Conservation (phyloP, 352 stramenopile genomes). For the Globisporangium megalacanthum region DNA sequence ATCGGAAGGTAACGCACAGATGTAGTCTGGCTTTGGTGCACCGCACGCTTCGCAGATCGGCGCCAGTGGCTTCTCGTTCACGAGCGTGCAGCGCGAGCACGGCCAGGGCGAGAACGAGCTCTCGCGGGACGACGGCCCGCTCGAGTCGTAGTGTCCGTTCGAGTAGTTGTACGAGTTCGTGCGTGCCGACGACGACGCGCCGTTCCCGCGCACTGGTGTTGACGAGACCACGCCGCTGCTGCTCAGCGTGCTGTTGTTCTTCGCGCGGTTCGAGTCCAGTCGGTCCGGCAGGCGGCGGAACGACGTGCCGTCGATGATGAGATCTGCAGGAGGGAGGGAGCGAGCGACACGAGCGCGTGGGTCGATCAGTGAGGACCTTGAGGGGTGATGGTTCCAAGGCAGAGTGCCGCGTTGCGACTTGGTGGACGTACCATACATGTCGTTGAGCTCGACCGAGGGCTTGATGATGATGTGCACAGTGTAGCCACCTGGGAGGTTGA, state of each 20-base stretch:
- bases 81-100: conserved; percentile 63
- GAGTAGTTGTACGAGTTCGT: conserved; percentile 40
- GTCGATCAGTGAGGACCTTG: too few species aligned
- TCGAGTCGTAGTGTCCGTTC: conserved; percentile 18
- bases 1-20: conserved; percentile 32
- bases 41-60: conserved; percentile 74
- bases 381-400: too few species aligned
- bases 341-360: too few species aligned
- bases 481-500: conserved; percentile 74
- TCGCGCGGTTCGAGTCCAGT: conserved; percentile 36
- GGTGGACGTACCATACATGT: conserved; percentile 72
- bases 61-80: conserved; percentile 73
- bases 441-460: conserved; percentile 77
- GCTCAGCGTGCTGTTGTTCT: conserved; percentile 3
- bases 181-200: conserved; percentile 1
- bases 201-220: conserved; percentile 16
- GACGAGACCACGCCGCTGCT: conserved; percentile 23
- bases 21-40: conserved; percentile 50
- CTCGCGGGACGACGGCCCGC: conserved; percentile 30
- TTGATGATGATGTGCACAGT: conserved; percentile 85
- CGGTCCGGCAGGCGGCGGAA: conserved; percentile 73
- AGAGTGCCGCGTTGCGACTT: neutral
- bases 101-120: conserved; percentile 67
- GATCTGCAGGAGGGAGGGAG: conserved; percentile 25
- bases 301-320: conserved; percentile 77